Evolutionary conservation across 2,329 filamentous ascomycete species (phyloP).

Genomic region (Taxawa tesnikishii): DNA sequence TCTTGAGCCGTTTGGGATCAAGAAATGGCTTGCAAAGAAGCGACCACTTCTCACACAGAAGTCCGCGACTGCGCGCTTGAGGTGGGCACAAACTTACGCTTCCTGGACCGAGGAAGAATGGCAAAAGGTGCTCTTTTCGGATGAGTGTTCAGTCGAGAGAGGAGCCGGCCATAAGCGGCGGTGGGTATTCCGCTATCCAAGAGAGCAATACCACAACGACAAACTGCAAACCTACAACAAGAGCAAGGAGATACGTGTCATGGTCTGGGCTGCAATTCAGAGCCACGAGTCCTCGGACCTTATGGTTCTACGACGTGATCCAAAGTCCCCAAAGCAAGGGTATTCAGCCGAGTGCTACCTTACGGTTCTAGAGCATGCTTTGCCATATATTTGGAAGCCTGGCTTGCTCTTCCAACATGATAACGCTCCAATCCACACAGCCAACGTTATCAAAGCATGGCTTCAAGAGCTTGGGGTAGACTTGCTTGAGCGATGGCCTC

Average conservation of each 20-base stretch:
- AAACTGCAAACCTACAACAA: too few species aligned
- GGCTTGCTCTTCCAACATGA: not conserved
- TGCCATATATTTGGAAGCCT: not conserved
- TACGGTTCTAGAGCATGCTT: not conserved
- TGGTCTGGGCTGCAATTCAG: too few species aligned
- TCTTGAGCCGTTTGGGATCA: conserved; percentile 1
- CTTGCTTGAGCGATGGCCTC: conserved; percentile 1
- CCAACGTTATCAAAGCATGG: not conserved
- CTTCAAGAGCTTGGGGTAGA: not conserved
- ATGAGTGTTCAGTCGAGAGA: conserved; percentile 4
- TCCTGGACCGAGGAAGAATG: not conserved
- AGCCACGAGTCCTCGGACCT: too few species aligned
- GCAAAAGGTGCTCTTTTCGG: not conserved
- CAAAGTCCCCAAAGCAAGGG: not conserved
- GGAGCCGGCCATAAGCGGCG: too few species aligned
- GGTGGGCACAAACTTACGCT: not conserved
- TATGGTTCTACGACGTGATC: too few species aligned
- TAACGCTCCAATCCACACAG: conserved; percentile 1
- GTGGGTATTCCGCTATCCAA: too few species aligned
- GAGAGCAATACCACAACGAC: too few species aligned
- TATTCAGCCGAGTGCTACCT: not conserved
- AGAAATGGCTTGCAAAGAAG: conserved; percentile 4
- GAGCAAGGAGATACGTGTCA: too few species aligned
- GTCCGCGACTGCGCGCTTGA: not conserved
- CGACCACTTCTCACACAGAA: not conserved